phyloP scores from a whole-genome alignment of 208 protist species.

The Trypanosoma congolense region DNA sequence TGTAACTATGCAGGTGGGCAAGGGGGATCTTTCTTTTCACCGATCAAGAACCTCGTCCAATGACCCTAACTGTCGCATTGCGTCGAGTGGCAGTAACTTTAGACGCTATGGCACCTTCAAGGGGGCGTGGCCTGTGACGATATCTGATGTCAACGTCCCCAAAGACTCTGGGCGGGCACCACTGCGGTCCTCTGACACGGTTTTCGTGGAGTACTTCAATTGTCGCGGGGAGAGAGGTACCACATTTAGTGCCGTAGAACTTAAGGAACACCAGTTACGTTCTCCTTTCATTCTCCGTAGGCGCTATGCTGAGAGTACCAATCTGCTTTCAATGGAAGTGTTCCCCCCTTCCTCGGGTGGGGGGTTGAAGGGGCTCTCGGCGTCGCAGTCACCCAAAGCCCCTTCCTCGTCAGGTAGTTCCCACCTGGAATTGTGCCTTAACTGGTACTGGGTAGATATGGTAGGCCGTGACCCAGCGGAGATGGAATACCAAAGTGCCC shows the following conservation, averaged over 20 bases:
- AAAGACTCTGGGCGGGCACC: neutral
- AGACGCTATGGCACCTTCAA: slow-evolving; percentile 49
- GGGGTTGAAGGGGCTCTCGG: slow-evolving; percentile 24
- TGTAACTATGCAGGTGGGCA: neutral
- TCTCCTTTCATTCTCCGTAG: slow-evolving; percentile 53
- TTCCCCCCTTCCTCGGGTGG: slow-evolving; percentile 1
- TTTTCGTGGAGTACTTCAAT: slow-evolving; percentile 77
- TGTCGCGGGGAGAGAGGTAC: slow-evolving; percentile 53
- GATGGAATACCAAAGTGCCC: slow-evolving; percentile 51
- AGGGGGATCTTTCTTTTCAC: neutral
- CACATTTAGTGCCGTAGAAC: slow-evolving; percentile 58
- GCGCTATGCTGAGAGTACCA: slow-evolving; percentile 5
- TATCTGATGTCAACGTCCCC: neutral
- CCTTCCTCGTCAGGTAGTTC: slow-evolving; percentile 30
- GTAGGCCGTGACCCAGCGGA: slow-evolving; percentile 54
- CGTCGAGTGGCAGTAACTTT: neutral
- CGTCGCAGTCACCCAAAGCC: slow-evolving; percentile 20
- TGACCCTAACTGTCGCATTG: neutral
- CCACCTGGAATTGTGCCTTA: slow-evolving; percentile 75
- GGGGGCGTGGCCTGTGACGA: neutral
- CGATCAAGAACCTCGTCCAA: neutral
- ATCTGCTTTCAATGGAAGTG: slow-evolving; percentile 6
- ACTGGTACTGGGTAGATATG: slow-evolving; percentile 88
- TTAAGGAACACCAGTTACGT: slow-evolving; percentile 54
- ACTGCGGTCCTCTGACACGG: slow-evolving; percentile 43